Evolutionary conservation across 208 protist species (phyloP).

Genomic region (Acanthamoeba lenticulata): DNA sequence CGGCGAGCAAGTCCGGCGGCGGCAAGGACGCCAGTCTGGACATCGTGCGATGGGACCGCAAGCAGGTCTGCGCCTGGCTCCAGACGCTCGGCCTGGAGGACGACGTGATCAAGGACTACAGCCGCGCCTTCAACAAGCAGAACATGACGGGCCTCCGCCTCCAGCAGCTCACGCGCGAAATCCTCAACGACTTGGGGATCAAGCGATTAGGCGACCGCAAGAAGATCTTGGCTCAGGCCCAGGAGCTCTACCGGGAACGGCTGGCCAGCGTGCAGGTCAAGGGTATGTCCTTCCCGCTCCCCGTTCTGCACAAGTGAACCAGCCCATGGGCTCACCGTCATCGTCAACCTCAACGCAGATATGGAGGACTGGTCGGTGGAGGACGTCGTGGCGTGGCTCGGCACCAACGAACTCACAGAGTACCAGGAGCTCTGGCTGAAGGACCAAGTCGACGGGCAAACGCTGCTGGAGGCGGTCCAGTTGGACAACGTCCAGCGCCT

Average conservation of each 20-base stretch:
- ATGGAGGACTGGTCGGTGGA: background rate
- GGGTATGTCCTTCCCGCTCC: background rate
- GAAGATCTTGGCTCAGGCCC: background rate
- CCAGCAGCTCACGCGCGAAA: constrained; percentile 8
- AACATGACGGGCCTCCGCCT: background rate
- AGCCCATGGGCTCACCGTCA: background rate
- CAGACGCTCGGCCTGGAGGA: background rate
- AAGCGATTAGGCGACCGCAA: background rate
- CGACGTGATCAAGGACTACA: background rate
- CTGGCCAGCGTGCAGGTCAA: background rate
- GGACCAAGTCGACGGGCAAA: background rate
- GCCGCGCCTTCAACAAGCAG: background rate
- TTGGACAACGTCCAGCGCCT: background rate
- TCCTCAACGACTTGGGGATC: background rate
- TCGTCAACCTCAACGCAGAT: background rate
- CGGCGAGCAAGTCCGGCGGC: background rate
- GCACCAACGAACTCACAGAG: background rate
- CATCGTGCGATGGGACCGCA: background rate
- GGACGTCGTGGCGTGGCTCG: background rate
- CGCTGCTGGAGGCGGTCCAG: background rate
- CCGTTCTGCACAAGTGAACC: background rate
- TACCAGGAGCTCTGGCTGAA: constrained; percentile 44
- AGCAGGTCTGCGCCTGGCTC: background rate
- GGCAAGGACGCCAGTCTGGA: background rate
- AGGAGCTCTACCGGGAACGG: background rate